Conservation (phyloP, 345 rosid genomes). For the Xanthoceras sorbifolium region DNA sequence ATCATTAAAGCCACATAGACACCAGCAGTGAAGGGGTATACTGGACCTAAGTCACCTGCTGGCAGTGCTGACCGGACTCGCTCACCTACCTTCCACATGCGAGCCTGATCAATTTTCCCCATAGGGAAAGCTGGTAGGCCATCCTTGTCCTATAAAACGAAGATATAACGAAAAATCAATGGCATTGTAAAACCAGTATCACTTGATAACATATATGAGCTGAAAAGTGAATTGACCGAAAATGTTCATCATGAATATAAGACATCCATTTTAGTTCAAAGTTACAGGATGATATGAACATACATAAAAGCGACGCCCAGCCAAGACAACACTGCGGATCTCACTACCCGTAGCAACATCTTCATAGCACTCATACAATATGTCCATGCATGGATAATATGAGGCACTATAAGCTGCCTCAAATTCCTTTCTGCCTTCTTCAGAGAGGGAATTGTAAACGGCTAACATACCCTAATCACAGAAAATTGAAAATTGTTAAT, state of each 20-base stretch:
- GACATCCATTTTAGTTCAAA: neutral
- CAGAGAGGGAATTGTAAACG: conserved; percentile 77
- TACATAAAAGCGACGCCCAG: conserved; percentile 91
- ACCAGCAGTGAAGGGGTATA: conserved; percentile 83
- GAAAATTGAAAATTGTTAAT: conserved; percentile 2
- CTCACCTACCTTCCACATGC: conserved; percentile 96
- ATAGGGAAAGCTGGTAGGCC: conserved; percentile 93
- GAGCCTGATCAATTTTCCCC: conserved; percentile 94
- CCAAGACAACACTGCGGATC: conserved; percentile 83
- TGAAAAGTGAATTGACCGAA: neutral
- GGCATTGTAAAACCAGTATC: neutral
- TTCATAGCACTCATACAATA: too few relatives aligned
- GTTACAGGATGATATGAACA: conserved; percentile 4
- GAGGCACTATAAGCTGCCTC: too few relatives aligned
- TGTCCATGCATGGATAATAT: too few relatives aligned
- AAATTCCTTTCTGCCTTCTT: too few relatives aligned
- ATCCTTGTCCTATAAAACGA: conserved; percentile 68
- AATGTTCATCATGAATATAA: neutral
- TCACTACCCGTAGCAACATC: conserved; percentile 86
- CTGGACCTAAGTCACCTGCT: conserved; percentile 77
- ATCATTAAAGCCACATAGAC: conserved; percentile 91
- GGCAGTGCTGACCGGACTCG: conserved; percentile 64
- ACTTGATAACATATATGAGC: neutral
- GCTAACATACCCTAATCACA: conserved; percentile 80
- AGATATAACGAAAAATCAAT: conserved; percentile 9